Percentiles rank a stretch among this genome's conserved stretches.
Conservation (phyloP, 371 early-diverging fungal genomes). For the Mortierella sp. region DNA sequence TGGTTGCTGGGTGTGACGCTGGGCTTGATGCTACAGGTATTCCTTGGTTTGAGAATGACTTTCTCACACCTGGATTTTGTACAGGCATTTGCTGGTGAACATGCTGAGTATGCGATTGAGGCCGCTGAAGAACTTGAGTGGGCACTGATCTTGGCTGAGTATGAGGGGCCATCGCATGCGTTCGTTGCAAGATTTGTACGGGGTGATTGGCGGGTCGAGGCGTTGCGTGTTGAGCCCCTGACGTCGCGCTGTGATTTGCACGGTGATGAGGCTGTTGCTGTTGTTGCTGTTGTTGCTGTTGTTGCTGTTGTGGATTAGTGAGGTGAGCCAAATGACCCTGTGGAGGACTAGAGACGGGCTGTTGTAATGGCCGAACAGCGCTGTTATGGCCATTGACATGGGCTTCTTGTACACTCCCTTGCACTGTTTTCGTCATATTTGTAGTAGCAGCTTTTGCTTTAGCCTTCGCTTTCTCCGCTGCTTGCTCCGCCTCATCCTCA, state of each 20-base stretch:
- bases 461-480: constrained; percentile 38
- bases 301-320: not conserved
- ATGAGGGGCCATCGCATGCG: constrained; percentile 43
- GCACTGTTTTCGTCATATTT: constrained; percentile 1
- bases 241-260: not conserved
- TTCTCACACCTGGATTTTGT: constrained; percentile 17
- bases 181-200: constrained; percentile 52
- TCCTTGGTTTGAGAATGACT: constrained; percentile 33
- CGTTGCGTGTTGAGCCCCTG: constrained; percentile 18
- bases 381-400: constrained; percentile 21
- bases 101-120: constrained; percentile 22
- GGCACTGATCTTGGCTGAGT: constrained; percentile 45
- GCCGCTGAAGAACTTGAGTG: constrained; percentile 53
- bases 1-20: constrained; percentile 23
- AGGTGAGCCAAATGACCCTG: constrained; percentile 13
- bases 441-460: constrained; percentile 16
- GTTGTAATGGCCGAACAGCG: constrained; percentile 23
- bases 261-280: constrained; percentile 16
- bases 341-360: not conserved
- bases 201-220: constrained; percentile 38
- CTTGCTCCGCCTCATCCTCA: constrained; percentile 49
- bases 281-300: constrained; percentile 12
- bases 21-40: constrained; percentile 31
- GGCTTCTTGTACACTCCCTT: constrained; percentile 11
- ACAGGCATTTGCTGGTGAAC: constrained; percentile 5